phyloP scores from a whole-genome alignment of 257 asterid species.

The Fraxinus anomala region DNA sequence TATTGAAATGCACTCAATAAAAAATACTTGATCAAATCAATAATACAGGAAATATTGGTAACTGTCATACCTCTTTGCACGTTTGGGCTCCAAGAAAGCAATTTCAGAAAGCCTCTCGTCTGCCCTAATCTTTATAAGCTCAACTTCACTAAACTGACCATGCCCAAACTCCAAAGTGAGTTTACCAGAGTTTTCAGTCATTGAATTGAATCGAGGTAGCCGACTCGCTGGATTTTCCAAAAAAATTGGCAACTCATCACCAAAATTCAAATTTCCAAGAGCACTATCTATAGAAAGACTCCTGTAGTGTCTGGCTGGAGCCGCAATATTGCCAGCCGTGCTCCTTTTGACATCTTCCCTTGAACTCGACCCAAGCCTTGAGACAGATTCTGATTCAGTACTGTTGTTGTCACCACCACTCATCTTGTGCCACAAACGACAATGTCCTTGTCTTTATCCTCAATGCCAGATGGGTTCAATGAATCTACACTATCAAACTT shows the following conservation, averaged over 20 bases:
- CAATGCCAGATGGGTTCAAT: conserved; percentile 33
- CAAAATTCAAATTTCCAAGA: conserved; percentile 55
- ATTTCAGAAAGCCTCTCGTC: conserved; percentile 86
- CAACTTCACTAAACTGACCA: conserved; percentile 71
- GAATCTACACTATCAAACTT: conserved; percentile 45
- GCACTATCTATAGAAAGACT: conserved; percentile 90
- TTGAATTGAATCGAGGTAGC: conserved; percentile 59
- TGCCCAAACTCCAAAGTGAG: conserved; percentile 59
- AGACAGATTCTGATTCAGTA: conserved; percentile 40
- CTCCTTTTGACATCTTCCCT: conserved; percentile 60
- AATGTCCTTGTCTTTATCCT: conserved; percentile 39
- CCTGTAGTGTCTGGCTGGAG: conserved; percentile 60
- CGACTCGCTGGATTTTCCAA: conserved; percentile 39
- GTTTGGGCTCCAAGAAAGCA: conserved; percentile 78
- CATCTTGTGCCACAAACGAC: conserved; percentile 24
- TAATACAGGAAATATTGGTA: not conserved
- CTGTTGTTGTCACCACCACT: conserved; percentile 36
- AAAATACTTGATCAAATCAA: not conserved
- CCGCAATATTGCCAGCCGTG: conserved; percentile 57
- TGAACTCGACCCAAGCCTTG: conserved; percentile 25
- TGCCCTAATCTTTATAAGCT: conserved; percentile 74
- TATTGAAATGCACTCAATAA: not conserved
- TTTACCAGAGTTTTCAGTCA: conserved; percentile 43
- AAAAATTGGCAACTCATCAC: conserved; percentile 49
- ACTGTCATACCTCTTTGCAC: conserved; percentile 68